These are phyloP conservation scores for Cyclotella cryptica DNA, from an alignment of 108 stramenopile genomes.

Conservation along the genomic window DNA sequence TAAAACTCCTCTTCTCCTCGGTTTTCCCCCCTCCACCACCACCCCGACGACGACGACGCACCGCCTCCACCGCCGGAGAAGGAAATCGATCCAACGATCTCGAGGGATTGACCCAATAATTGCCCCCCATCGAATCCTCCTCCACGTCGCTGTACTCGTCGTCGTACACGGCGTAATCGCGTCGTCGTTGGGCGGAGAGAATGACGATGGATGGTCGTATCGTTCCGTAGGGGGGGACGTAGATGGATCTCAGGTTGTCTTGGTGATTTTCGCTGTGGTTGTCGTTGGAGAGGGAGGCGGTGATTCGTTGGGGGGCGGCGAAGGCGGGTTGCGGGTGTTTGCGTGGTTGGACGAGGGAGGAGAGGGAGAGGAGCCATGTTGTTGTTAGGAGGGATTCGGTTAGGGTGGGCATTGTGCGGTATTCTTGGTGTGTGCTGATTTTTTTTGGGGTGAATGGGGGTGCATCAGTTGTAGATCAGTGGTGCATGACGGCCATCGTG, in stretches of 20 bases:
- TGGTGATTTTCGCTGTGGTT: too few relatives aligned
- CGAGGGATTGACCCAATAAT: conserved; percentile 51
- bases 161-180: background rate
- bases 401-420: too few relatives aligned
- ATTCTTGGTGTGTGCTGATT: too few relatives aligned
- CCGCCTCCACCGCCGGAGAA: background rate
- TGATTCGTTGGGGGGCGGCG: too few relatives aligned
- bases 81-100: conserved; percentile 43
- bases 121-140: conserved; percentile 22
- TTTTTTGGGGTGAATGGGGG: too few relatives aligned
- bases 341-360: too few relatives aligned
- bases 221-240: conserved; percentile 46
- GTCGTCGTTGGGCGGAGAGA: background rate
- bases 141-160: background rate
- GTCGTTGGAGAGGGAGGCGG: too few relatives aligned
- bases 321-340: too few relatives aligned
- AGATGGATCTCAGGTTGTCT: background rate
- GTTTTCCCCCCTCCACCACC: background rate
- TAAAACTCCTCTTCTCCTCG: background rate
- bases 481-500: too few relatives aligned
- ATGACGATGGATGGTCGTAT: conserved; percentile 10
- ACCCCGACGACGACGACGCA: background rate
- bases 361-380: too few relatives aligned
- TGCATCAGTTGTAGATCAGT: too few relatives aligned
- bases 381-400: too few relatives aligned